Evolutionary conservation across 208 protist genomes (phyloP).

Genomic region (Polymyxa betae): DNA sequence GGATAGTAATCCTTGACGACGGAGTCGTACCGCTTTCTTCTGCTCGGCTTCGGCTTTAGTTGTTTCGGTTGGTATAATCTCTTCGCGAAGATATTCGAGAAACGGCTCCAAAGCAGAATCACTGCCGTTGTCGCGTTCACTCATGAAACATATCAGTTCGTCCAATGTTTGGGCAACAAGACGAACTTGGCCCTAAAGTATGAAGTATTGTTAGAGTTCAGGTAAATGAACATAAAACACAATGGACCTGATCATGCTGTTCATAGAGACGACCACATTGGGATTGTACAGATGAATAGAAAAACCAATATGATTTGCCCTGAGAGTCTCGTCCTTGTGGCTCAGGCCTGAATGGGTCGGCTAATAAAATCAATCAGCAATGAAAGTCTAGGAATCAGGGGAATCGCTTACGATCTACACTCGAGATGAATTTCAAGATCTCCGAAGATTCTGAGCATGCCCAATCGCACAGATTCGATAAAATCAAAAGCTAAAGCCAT

Average conservation of each 20-base stretch:
- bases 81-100: neutral
- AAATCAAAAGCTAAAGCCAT: conserved; percentile 29
- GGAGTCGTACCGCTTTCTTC: neutral
- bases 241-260: neutral
- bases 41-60: conserved; percentile 3
- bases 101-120: neutral
- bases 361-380: neutral
- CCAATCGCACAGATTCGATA: conserved; percentile 51
- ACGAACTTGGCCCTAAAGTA: neutral
- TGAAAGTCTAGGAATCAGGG: neutral
- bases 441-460: neutral
- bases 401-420: neutral
- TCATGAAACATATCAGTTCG: neutral
- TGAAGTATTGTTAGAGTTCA: no score
- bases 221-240: neutral
- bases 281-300: neutral
- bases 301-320: conserved; percentile 10
- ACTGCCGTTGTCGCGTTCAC: neutral
- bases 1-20: neutral
- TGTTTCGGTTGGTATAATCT: neutral
- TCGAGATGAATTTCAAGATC: neutral
- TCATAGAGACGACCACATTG: conserved; percentile 20
- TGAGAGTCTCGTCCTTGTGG: conserved; percentile 5
- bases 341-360: neutral
- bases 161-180: conserved; percentile 2